Conservation (phyloP, 345 rosid genomes). For the Syzygium aromaticum region DNA sequence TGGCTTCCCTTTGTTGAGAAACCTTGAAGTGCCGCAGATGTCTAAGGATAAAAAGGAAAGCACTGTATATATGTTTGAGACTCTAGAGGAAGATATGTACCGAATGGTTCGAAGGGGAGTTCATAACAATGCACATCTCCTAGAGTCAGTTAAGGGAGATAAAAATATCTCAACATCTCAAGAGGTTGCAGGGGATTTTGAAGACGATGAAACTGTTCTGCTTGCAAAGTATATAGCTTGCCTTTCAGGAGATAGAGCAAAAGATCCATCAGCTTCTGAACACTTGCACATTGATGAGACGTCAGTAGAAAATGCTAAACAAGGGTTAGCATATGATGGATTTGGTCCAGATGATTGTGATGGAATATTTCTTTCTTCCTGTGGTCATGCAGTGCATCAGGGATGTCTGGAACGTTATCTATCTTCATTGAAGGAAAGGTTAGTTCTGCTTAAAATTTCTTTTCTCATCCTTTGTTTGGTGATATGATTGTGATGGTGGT, state of each 20-base stretch:
- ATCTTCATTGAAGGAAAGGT: slow-evolving; percentile 81
- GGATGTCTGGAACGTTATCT: slow-evolving; percentile 79
- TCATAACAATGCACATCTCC: slow-evolving; percentile 10
- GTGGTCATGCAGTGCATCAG: slow-evolving; percentile 99
- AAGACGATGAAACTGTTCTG: slow-evolving; percentile 34
- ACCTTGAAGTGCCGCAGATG: slow-evolving; percentile 25
- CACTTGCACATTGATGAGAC: slow-evolving; percentile 14
- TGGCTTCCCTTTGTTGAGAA: slow-evolving; percentile 34
- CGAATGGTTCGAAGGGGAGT: slow-evolving; percentile 26
- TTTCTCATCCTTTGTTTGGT: background rate
- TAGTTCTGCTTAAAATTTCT: slow-evolving; percentile 4
- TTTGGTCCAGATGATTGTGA: slow-evolving; percentile 75
- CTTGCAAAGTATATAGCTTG: slow-evolving; percentile 39
- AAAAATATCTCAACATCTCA: slow-evolving; percentile 15
- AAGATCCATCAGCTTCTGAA: slow-evolving; percentile 34
- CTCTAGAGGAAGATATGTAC: slow-evolving; percentile 60
- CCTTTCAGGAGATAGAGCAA: slow-evolving; percentile 34
- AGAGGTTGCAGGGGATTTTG: slow-evolving; percentile 17
- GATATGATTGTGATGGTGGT: background rate
- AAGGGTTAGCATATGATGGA: slow-evolving; percentile 38
- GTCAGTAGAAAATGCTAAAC: slow-evolving; percentile 20
- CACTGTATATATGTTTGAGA: slow-evolving; percentile 30
- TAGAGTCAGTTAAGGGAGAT: slow-evolving; percentile 15
- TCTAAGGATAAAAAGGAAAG: slow-evolving; percentile 31
- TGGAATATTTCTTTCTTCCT: slow-evolving; percentile 81